phyloP scores from a whole-genome alignment of 192 early-diverging fungal species.

The Linnemannia elongata region DNA sequence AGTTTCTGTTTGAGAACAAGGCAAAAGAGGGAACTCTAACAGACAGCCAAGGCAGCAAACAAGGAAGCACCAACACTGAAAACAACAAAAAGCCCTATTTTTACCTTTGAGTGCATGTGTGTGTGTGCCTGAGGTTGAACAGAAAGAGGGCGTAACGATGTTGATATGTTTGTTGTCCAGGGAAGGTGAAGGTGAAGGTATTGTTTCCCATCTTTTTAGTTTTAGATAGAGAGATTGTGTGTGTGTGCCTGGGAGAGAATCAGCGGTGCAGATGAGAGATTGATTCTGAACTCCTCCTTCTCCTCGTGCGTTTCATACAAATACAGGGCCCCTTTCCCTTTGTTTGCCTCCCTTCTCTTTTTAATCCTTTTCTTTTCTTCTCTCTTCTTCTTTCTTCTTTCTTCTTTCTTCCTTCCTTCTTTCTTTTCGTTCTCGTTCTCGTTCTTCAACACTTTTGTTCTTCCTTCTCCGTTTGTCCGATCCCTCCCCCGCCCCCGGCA shows the following conservation, averaged over 20 bases:
- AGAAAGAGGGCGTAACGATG: background rate
- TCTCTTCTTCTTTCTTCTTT: background rate
- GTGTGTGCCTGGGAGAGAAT: background rate
- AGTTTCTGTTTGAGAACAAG: background rate
- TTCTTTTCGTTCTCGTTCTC: background rate
- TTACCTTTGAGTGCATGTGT: background rate
- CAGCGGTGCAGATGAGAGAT: background rate
- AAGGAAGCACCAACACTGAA: background rate
- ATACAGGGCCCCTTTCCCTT: background rate
- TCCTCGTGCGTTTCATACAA: conserved; percentile 2
- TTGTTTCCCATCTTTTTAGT: too few relatives aligned
- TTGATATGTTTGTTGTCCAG: background rate
- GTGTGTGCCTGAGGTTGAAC: background rate
- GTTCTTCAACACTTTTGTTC: background rate
- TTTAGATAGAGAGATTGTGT: too few relatives aligned
- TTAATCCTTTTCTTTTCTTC: background rate
- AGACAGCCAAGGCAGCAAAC: background rate
- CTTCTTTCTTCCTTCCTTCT: background rate
- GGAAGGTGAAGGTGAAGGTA: background rate
- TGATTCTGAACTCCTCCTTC: background rate
- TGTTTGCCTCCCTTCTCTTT: background rate
- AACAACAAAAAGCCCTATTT: background rate
- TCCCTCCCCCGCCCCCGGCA: conserved; percentile 15
- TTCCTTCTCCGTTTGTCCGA: background rate
- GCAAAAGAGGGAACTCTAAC: background rate